phyloP scores from a whole-genome alignment of 2,329 filamentous ascomycete species.

The Claviceps paspali region DNA sequence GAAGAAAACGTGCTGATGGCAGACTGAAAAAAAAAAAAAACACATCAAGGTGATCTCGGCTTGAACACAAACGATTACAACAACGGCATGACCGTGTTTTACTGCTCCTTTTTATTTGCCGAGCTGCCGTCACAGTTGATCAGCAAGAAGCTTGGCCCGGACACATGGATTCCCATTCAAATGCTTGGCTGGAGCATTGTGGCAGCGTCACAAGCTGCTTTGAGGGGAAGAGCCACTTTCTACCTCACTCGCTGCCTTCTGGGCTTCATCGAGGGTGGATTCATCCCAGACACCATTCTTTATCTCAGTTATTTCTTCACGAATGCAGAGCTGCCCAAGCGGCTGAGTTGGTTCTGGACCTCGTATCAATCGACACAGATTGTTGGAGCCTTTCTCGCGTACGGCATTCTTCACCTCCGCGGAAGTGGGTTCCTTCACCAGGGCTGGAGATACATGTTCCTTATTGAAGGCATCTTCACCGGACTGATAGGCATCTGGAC shows the following conservation, averaged over 20 bases:
- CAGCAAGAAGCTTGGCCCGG: constrained; percentile 33
- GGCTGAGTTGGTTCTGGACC: constrained; percentile 18
- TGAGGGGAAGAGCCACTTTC: constrained; percentile 14
- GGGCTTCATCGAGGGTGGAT: constrained; percentile 40
- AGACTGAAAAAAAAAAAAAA: no score
- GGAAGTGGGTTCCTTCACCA: constrained; percentile 3
- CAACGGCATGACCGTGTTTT: constrained; percentile 33
- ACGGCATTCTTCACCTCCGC: constrained; percentile 12
- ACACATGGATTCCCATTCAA: constrained; percentile 32
- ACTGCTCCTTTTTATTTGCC: constrained; percentile 31
- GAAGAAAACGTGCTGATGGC: background rate
- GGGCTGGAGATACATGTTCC: constrained; percentile 5
- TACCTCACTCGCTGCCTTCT: constrained; percentile 21
- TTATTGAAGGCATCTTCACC: constrained; percentile 4
- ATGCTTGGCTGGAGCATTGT: constrained; percentile 22
- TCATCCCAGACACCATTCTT: constrained; percentile 33
- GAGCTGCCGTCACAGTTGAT: constrained; percentile 40
- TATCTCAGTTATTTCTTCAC: constrained; percentile 20
- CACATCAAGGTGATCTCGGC: constrained; percentile 5
- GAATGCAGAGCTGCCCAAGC: constrained; percentile 14
- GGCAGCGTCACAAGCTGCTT: constrained; percentile 18
- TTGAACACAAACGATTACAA: constrained; percentile 24
- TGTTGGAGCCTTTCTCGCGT: constrained; percentile 13
- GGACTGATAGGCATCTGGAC: constrained; percentile 6
- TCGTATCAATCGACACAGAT: constrained; percentile 13